Percentiles rank a stretch among this genome's conserved stretches.
These are phyloP conservation scores for Rubus idaeus DNA, from an alignment of 306 rosid genomes.

Conservation along the genomic window DNA sequence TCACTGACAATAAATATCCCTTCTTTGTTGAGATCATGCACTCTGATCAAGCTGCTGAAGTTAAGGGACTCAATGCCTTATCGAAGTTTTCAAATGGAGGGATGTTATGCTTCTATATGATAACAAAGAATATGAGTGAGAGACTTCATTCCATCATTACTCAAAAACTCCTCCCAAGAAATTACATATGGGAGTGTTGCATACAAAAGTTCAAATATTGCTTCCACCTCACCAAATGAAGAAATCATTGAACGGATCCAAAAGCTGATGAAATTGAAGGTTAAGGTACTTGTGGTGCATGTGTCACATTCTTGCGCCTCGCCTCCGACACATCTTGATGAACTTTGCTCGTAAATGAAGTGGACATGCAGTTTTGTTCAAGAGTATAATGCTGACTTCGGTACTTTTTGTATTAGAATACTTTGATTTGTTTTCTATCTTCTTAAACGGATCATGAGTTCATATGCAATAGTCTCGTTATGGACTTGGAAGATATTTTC, in stretches of 20 bases:
- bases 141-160: neutral
- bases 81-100: slow-evolving; percentile 13
- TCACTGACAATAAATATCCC: neutral
- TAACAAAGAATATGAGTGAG: neutral
- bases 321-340: too few species aligned
- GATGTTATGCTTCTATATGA: slow-evolving; percentile 15
- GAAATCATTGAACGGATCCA: slow-evolving; percentile 4
- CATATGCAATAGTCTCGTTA: too few species aligned
- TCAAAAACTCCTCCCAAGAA: neutral
- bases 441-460: too few species aligned
- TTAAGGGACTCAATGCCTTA: neutral
- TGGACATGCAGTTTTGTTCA: too few species aligned
- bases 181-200: neutral
- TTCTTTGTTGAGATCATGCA: neutral
- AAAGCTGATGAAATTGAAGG: neutral
- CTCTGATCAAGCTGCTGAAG: neutral
- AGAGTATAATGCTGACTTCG: too few species aligned
- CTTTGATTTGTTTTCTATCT: too few species aligned
- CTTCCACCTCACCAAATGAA: neutral
- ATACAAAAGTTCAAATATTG: neutral
- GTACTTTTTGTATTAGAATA: too few species aligned
- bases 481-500: too few species aligned
- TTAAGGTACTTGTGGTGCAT: slow-evolving; percentile 4
- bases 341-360: too few species aligned
- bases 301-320: neutral